A percentile compares a stretch with the other conserved stretches of the same genome.
Evolutionary conservation across 257 asterid genomes (phyloP).

Genomic region (Misopates orontium): DNA sequence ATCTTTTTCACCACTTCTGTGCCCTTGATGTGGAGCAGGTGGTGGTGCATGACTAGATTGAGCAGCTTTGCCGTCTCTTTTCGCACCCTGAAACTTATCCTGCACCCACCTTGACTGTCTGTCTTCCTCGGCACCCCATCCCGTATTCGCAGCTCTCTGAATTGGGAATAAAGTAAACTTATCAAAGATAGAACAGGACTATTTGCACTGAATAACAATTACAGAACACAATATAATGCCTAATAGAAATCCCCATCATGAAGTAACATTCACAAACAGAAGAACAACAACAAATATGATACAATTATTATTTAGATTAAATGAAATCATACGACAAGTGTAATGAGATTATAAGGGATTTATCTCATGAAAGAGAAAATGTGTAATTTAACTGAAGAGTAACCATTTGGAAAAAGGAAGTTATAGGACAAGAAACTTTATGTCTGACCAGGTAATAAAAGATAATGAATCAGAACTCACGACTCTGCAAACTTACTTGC

Average conservation of each 20-base stretch:
- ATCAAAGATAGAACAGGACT: slow-evolving; percentile 7
- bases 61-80: slow-evolving; percentile 38
- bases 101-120: slow-evolving; percentile 53
- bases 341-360: too few relatives aligned
- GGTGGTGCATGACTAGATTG: slow-evolving; percentile 32
- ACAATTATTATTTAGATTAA: neutral
- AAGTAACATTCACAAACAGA: too few relatives aligned
- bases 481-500: slow-evolving; percentile 45
- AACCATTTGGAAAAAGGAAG: neutral
- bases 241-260: too few relatives aligned
- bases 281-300: neutral
- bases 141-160: slow-evolving; percentile 96
- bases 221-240: neutral
- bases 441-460: neutral
- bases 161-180: slow-evolving; percentile 10
- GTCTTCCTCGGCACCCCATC: slow-evolving; percentile 94
- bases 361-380: too few relatives aligned
- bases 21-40: slow-evolving; percentile 32
- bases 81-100: slow-evolving; percentile 49
- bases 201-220: neutral
- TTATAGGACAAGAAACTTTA: neutral
- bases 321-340: too few relatives aligned
- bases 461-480: neutral
- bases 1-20: slow-evolving; percentile 31
- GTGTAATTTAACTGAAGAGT: too few relatives aligned